Percentiles rank a stretch among this genome's conserved stretches.
phyloP scores from a whole-genome alignment of 805 yeast genomes.

The Huiozyma sinensis region DNA sequence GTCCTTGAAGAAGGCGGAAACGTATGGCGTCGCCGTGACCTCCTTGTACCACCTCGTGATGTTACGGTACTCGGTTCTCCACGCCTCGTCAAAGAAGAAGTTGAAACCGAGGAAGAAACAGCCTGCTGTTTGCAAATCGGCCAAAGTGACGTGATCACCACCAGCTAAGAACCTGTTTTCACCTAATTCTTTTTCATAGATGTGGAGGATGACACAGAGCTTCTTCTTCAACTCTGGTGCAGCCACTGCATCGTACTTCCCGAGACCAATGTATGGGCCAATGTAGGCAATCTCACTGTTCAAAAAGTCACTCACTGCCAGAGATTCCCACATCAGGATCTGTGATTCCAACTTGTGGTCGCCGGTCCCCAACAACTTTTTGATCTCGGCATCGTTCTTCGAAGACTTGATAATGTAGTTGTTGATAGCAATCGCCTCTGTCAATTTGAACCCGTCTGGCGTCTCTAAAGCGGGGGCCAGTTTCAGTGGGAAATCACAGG shows the following conservation, averaged over 20 bases:
- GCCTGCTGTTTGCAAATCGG: constrained; percentile 15
- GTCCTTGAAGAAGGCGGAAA: constrained; percentile 4
- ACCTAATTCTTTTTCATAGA: constrained; percentile 47
- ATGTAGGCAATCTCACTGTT: constrained; percentile 34
- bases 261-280: constrained; percentile 47
- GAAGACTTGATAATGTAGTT: constrained; percentile 32
- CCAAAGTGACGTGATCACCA: constrained; percentile 47
- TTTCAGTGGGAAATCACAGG: constrained; percentile 48
- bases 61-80: constrained; percentile 53
- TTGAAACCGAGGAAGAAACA: constrained; percentile 28
- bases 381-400: constrained; percentile 24
- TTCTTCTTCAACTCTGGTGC: constrained; percentile 35
- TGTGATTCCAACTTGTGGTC: constrained; percentile 19
- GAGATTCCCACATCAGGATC: constrained; percentile 66
- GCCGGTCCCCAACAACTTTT: constrained; percentile 43
- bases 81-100: constrained; percentile 47
- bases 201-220: constrained; percentile 30
- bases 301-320: constrained; percentile 59
- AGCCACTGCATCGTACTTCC: constrained; percentile 63
- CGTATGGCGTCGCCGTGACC: constrained; percentile 4
- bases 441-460: constrained; percentile 60
- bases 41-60: constrained; percentile 22
- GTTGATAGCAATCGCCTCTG: constrained; percentile 54
- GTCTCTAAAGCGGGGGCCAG: constrained; percentile 61
- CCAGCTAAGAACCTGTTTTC: constrained; percentile 51